phyloP scores from a whole-genome alignment of 2,329 filamentous ascomycete species.

The Chrysoporthe puriensis region DNA sequence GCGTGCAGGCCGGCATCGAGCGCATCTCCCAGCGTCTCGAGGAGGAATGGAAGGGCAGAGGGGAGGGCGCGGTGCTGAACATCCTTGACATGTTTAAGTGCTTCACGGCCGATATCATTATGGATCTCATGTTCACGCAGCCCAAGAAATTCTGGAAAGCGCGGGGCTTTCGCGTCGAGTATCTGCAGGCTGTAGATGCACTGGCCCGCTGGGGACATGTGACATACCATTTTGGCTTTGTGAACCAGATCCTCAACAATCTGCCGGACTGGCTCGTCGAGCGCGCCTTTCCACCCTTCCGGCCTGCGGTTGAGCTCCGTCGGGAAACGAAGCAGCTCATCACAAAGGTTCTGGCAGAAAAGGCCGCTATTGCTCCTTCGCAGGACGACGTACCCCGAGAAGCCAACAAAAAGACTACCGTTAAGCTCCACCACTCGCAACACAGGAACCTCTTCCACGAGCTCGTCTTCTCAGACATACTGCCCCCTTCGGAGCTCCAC shows the following conservation, averaged over 20 bases:
- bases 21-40: background rate
- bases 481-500: background rate
- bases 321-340: background rate
- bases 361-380: background rate
- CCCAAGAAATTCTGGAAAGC: constrained; percentile 5
- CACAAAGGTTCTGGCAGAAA: background rate
- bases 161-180: background rate
- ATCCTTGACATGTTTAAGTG: background rate
- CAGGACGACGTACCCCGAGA: no score
- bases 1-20: constrained; percentile 23
- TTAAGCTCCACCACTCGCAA: background rate
- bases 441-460: background rate
- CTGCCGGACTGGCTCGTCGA: background rate
- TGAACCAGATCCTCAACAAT: background rate
- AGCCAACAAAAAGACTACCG: background rate
- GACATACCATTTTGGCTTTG: background rate
- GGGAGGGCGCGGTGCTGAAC: constrained; percentile 20
- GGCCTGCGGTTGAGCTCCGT: background rate
- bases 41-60: constrained; percentile 20
- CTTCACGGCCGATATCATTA: background rate
- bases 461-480: constrained; percentile 1
- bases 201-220: background rate
- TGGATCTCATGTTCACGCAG: background rate
- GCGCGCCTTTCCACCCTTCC: background rate
- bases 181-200: background rate